Base-by-base conservation (phyloP, 768 basidiomycete genomes). In the Candolleomyces aberdarensis region DNA sequence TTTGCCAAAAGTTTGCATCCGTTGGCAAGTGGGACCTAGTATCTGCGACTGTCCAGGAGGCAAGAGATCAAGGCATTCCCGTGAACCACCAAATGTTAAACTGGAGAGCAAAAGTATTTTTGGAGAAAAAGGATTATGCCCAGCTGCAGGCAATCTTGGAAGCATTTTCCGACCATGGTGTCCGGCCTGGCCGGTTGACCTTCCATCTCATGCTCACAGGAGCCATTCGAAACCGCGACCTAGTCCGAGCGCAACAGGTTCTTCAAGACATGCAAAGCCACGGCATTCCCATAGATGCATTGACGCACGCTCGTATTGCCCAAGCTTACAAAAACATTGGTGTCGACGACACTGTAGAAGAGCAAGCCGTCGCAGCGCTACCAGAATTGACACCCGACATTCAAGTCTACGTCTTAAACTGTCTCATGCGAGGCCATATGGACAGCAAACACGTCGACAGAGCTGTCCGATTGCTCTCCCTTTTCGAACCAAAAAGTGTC, bases 171-270 rank as follows among this genome's bases (percentile, higher is more conserved):
- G 66, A 68, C 29, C 73, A 78, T 53, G 67, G 75, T 1, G 63
- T 87, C 32, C 63, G 65, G 11, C 88, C 88, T 17, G 81, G 77
- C 50, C 79, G 83, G 44, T 78, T 84, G 64, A 91, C 91, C 3
- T 92, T 81, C 69, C 88, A 91, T 65, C 76, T 88, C 15, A 77
- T 92, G 43, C 73, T 92, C 13, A 79, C 83, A 11, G 88, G 85
- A 32, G 81, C 87, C 69, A 75, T 93, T 59, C 86, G 83, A 67
- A 92, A 92, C 69, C 76, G 80, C 71, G 80, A 91, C 69, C 70
- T 92, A 49, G 65, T 70, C 59, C 78, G 78, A 44, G 88, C 88
- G 52, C 83, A 80, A 70, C 69, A 72, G 31, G 78, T 72, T 64
- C 72, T 92, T n/a, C 73, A 71, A 11, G 62, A 63, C 20, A 93